These are phyloP conservation scores for Zygoascus ofunaensis DNA, from an alignment of 805 yeast genomes.

Conservation along the genomic window DNA sequence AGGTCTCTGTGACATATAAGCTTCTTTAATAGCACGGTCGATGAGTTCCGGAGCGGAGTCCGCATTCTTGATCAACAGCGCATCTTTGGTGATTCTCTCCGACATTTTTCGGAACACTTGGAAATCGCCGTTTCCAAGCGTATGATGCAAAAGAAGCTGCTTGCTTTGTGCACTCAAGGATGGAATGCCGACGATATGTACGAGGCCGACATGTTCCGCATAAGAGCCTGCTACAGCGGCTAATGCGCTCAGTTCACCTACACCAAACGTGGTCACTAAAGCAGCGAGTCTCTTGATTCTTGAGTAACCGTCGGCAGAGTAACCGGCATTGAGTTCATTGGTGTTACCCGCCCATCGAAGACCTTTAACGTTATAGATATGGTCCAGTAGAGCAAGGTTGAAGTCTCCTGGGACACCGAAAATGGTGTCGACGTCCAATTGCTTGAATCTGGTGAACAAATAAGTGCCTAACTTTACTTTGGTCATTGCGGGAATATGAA, in stretches of 20 bases:
- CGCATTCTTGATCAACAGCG: constrained; percentile 55
- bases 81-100: constrained; percentile 56
- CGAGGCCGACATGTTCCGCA: constrained; percentile 80
- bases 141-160: constrained; percentile 69
- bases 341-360: constrained; percentile 87
- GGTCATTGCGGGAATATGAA: too few relatives aligned
- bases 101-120: constrained; percentile 75
- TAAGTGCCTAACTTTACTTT: constrained; percentile 59
- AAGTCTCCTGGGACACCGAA: constrained; percentile 59
- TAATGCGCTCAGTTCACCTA: constrained; percentile 76
- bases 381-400: constrained; percentile 53
- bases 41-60: constrained; percentile 58
- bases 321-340: constrained; percentile 82
- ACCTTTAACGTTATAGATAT: constrained; percentile 46
- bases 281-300: constrained; percentile 70
- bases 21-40: constrained; percentile 66
- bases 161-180: constrained; percentile 63
- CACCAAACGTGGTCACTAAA: constrained; percentile 80
- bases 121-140: constrained; percentile 77
- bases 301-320: constrained; percentile 84
- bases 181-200: constrained; percentile 84
- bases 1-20: constrained; percentile 66
- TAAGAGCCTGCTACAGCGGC: constrained; percentile 84
- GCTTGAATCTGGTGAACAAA: constrained; percentile 68
- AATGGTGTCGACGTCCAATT: constrained; percentile 46